Conservation (phyloP, 2,329 filamentous ascomycete species). For the Dendrostoma leiphaemia region DNA sequence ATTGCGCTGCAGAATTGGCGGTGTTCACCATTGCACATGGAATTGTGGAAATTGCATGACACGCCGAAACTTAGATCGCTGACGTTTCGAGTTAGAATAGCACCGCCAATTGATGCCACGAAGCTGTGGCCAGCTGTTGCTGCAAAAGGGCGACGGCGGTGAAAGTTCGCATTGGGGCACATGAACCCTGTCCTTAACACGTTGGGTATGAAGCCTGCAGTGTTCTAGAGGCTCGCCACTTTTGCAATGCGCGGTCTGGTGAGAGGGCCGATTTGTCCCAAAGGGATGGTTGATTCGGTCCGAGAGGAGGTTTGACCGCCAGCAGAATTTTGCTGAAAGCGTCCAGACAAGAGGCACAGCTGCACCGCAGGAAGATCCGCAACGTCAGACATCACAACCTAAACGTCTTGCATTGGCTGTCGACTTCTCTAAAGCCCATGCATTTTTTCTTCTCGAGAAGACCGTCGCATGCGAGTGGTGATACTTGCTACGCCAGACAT, state of each 20-base stretch:
- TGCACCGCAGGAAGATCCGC: too few relatives aligned
- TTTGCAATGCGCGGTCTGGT: not conserved
- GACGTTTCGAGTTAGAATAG: not conserved
- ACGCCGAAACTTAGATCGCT: not conserved
- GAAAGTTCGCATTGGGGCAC: not conserved
- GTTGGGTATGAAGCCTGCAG: conserved; percentile 3
- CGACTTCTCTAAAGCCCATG: too few relatives aligned
- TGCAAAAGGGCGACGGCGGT: not conserved
- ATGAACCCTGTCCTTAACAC: conserved; percentile 11
- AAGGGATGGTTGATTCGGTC: too few relatives aligned
- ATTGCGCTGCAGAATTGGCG: conserved; percentile 6
- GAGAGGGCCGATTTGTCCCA: not conserved
- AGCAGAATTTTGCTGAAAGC: too few relatives aligned
- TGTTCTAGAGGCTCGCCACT: not conserved
- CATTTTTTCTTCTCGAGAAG: too few relatives aligned
- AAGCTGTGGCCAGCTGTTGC: not conserved
- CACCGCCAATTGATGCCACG: not conserved
- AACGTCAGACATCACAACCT: too few relatives aligned
- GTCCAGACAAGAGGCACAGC: too few relatives aligned
- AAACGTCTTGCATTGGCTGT: too few relatives aligned
- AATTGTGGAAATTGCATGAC: conserved; percentile 1
- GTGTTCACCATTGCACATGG: not conserved
- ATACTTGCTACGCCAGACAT: too few relatives aligned
- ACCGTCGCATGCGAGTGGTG: too few relatives aligned
- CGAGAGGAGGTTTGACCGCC: too few relatives aligned